These are phyloP conservation scores for Ustilago hordei DNA, from an alignment of 1,284 basidiomycete species.

Conservation along the genomic window DNA sequence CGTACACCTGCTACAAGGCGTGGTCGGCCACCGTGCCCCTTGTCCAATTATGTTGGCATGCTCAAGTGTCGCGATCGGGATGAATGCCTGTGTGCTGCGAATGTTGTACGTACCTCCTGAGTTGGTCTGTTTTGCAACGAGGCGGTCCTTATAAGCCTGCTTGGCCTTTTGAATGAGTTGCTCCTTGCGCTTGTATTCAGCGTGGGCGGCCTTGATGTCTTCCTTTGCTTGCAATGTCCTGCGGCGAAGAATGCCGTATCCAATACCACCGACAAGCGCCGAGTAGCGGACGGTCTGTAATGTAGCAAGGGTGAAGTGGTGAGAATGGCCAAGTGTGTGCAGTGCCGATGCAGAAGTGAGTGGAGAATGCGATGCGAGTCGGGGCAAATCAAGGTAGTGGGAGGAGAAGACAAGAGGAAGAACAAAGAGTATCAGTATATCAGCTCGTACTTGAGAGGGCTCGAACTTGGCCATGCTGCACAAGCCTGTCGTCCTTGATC, in stretches of 20 bases:
- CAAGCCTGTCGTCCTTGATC: not conserved
- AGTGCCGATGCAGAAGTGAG: not conserved
- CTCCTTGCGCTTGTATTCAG: slow-evolving; percentile 63
- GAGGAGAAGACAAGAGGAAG: not conserved
- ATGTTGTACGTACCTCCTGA: slow-evolving; percentile 33
- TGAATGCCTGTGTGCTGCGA: not conserved
- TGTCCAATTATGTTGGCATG: not conserved
- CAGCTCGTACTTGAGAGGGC: too few relatives aligned
- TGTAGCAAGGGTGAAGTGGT: not conserved
- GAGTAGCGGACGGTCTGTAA: slow-evolving; percentile 92
- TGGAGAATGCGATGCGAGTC: not conserved
- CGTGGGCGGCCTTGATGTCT: slow-evolving; percentile 80
- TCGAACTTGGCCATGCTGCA: too few relatives aligned
- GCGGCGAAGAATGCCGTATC: slow-evolving; percentile 93
- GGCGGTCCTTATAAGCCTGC: slow-evolving; percentile 82
- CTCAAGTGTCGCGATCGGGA: not conserved
- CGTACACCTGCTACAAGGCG: not conserved
- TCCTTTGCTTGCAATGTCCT: slow-evolving; percentile 86
- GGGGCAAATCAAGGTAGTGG: not conserved
- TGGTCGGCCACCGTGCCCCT: not conserved
- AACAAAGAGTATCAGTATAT: not conserved
- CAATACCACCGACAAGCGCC: slow-evolving; percentile 85
- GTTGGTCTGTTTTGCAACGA: slow-evolving; percentile 49
- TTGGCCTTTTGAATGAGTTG: slow-evolving; percentile 84
- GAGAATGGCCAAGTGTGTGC: not conserved